Base-by-base conservation (phyloP, 1,139 yeast species). In the Candida labiduridarum region DNA sequence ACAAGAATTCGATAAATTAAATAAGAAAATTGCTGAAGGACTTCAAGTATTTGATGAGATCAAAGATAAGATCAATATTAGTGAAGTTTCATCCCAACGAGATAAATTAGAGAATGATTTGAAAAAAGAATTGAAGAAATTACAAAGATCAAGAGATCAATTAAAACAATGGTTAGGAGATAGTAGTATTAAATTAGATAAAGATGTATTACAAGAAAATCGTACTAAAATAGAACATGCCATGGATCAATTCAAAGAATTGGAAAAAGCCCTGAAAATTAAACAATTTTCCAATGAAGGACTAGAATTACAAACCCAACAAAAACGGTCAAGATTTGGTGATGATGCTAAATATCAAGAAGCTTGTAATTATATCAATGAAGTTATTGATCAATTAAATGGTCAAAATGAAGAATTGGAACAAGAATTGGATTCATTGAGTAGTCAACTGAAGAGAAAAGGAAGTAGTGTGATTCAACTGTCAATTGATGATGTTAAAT, bases 251-350 rank as follows among this genome's bases (percentile, higher is more conserved):
- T 95, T 95, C 72, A 95, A 95, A 67, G 94, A 94, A 48, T 89
- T 92, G 58, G 99, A 95, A 67, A 89, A 92, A 72, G 84, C 88
- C 59, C 88, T 91, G 83, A 95, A 95, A 72, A 92, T 96, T 35
- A 95, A 95, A 67, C 97, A 96, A 51, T 95, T 90, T 65, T 87
- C 96, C 40, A 90, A 90, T 65, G 99, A 94, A 70, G 99, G 98
- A 0, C 77, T 94, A 58, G 91, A 88, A 52, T 80, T 86, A 55
- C 79, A 75, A 57, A 82, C 83, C 52, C 74, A 70, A 49, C 77
- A 81, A 53, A 54, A 60, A n/a, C 62, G 65, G 49, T 63, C 64
- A 39, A 57, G 67, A 41, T 69, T 67, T 59, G 72, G 83, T 42
- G 96, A 89, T 66, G 96, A 89, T 63, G 69, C 64, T 38, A 92